phyloP scores from a whole-genome alignment of 2,329 filamentous ascomycete species.

The Xylaria multiplex region DNA sequence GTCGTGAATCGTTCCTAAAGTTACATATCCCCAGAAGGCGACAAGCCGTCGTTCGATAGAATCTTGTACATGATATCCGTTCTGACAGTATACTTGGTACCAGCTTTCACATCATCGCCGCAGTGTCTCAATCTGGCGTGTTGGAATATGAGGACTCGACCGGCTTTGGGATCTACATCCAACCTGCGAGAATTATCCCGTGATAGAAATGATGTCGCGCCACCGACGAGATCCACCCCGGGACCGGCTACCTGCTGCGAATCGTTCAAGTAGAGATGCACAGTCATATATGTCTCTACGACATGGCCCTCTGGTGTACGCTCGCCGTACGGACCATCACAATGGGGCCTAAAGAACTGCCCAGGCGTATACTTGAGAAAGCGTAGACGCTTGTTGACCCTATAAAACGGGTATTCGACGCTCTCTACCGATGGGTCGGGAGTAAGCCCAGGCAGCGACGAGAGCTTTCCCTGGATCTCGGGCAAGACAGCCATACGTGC shows the following conservation, averaged over 20 bases:
- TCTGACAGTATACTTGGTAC: slow-evolving; percentile 67
- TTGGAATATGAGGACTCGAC: slow-evolving; percentile 70
- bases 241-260: slow-evolving; percentile 54
- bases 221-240: slow-evolving; percentile 56
- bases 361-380: slow-evolving; percentile 78
- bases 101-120: slow-evolving; percentile 61
- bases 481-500: slow-evolving; percentile 61
- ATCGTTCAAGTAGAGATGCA: slow-evolving; percentile 66
- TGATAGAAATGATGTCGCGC: slow-evolving; percentile 66
- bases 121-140: slow-evolving; percentile 62
- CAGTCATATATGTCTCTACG: slow-evolving; percentile 61
- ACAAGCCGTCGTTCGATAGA: neutral
- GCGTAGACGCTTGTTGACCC: slow-evolving; percentile 77
- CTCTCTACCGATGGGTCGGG: slow-evolving; percentile 48
- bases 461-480: slow-evolving; percentile 55
- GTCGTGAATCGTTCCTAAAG: neutral
- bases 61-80: slow-evolving; percentile 62
- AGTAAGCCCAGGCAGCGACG: slow-evolving; percentile 47
- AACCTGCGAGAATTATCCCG: slow-evolving; percentile 54
- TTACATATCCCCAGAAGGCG: neutral
- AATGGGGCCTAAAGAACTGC: slow-evolving; percentile 79
- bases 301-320: slow-evolving; percentile 55
- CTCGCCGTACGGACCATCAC: slow-evolving; percentile 71
- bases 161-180: slow-evolving; percentile 65
- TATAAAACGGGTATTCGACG: slow-evolving; percentile 54